phyloP scores from a whole-genome alignment of 176 grass and related monocot genomes.

The Luzula sylvatica region DNA sequence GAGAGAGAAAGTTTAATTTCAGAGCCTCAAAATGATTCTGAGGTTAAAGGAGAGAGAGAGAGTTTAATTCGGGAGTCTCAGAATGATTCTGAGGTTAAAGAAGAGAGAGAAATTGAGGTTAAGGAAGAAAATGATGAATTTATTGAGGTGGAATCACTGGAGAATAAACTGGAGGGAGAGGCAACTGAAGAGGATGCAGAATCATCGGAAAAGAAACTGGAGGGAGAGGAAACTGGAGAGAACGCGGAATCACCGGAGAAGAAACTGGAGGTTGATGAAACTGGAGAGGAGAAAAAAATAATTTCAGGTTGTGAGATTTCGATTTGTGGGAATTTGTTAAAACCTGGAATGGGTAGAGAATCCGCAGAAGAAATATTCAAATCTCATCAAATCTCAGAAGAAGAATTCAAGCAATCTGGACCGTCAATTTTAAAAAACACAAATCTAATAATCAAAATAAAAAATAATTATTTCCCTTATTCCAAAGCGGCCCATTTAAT shows the following conservation, averaged over 20 bases:
- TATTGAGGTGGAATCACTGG: constrained; percentile 5
- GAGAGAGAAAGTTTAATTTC: constrained; percentile 17
- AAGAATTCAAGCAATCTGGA: constrained; percentile 69
- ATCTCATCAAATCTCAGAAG: constrained; percentile 59
- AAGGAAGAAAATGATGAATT: no score
- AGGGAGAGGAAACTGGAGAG: no score
- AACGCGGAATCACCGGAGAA: no score
- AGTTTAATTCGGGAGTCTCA: no score
- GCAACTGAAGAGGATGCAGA: neutral
- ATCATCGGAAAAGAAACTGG: no score
- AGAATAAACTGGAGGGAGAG: constrained; percentile 18
- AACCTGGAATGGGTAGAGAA: constrained; percentile 50
- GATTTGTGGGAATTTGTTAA: constrained; percentile 75
- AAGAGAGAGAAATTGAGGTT: constrained; percentile 19
- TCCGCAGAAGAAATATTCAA: constrained; percentile 74
- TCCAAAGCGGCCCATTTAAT: constrained; percentile 70
- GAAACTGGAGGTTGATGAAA: no score
- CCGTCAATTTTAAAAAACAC: constrained; percentile 65
- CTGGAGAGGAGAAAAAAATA: neutral
- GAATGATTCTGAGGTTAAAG: constrained; percentile 40
- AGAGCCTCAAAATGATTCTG: no score
- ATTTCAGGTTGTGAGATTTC: constrained; percentile 79
- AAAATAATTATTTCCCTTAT: constrained; percentile 65
- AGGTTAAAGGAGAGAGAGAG: neutral
- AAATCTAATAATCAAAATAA: constrained; percentile 80